These are phyloP conservation scores for Elongisporangium prolatum DNA, from an alignment of 352 stramenopile genomes.

Conservation along the genomic window DNA sequence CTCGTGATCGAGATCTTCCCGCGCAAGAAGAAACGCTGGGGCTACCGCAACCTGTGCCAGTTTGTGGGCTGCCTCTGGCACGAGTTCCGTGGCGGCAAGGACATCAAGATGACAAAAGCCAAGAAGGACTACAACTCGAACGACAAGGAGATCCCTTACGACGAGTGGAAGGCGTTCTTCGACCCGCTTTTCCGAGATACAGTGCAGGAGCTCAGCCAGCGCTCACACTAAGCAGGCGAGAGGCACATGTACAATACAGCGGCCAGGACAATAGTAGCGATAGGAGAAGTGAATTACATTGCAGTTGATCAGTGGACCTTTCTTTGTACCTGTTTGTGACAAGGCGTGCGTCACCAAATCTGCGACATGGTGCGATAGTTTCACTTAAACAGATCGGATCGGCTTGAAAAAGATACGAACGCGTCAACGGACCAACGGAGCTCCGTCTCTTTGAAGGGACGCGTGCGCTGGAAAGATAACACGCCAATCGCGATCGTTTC, in stretches of 20 bases:
- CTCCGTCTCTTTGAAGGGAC: not conserved
- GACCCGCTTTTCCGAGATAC: conserved; percentile 33
- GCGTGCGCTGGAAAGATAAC: too few species aligned
- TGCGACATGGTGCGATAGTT: not conserved
- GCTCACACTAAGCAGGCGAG: not conserved
- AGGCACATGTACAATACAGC: not conserved
- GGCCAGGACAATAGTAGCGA: not conserved
- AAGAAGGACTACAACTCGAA: conserved; percentile 32
- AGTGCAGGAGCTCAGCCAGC: conserved; percentile 20
- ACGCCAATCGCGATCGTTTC: not conserved
- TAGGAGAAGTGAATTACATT: not conserved
- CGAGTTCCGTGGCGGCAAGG: conserved; percentile 38
- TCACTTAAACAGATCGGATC: not conserved
- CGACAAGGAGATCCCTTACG: conserved; percentile 44
- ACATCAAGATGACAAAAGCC: conserved; percentile 15
- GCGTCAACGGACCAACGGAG: not conserved
- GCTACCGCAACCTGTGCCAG: conserved; percentile 76
- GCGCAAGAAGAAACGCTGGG: conserved; percentile 39
- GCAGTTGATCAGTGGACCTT: not conserved
- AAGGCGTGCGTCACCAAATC: not conserved
- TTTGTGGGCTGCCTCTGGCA: conserved; percentile 66
- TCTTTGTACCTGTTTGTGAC: not conserved
- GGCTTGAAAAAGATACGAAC: not conserved
- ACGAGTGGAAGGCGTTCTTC: conserved; percentile 55
- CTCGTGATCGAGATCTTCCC: conserved; percentile 77